These are phyloP conservation scores for Primulina tabacum DNA, from an alignment of 257 asterid species.

Conservation along the genomic window DNA sequence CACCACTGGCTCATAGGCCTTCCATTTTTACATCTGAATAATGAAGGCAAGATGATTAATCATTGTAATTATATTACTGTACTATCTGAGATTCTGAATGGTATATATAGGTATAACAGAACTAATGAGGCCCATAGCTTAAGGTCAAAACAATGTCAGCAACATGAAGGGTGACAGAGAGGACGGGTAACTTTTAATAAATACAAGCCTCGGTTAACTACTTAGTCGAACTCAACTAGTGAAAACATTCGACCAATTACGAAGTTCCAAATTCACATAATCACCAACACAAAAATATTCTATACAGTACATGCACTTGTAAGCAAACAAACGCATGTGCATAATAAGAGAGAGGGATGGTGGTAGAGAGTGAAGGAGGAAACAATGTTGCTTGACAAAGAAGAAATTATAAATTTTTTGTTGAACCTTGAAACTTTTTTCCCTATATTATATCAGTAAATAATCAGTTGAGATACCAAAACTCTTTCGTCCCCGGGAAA, in stretches of 20 bases:
- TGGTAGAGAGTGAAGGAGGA: neutral
- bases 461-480: slow-evolving; percentile 15
- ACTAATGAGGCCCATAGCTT: neutral
- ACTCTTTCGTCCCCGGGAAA: neutral
- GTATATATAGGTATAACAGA: neutral
- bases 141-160: neutral
- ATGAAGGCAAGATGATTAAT: neutral
- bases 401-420: neutral
- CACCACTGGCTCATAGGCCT: neutral
- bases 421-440: neutral
- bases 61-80: neutral
- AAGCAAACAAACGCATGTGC: neutral
- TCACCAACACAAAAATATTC: neutral
- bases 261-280: neutral
- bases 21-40: neutral
- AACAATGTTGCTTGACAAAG: neutral
- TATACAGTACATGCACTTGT: neutral
- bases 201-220: neutral
- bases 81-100: neutral
- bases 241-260: no score
- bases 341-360: neutral
- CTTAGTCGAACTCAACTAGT: neutral
- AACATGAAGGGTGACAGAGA: neutral
- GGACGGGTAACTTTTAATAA: neutral
- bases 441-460: neutral